A percentile compares a stretch with the other conserved stretches of the same genome.
Conservation (phyloP, 2,329 filamentous ascomycete species). For the Fusarium verticillioides region DNA sequence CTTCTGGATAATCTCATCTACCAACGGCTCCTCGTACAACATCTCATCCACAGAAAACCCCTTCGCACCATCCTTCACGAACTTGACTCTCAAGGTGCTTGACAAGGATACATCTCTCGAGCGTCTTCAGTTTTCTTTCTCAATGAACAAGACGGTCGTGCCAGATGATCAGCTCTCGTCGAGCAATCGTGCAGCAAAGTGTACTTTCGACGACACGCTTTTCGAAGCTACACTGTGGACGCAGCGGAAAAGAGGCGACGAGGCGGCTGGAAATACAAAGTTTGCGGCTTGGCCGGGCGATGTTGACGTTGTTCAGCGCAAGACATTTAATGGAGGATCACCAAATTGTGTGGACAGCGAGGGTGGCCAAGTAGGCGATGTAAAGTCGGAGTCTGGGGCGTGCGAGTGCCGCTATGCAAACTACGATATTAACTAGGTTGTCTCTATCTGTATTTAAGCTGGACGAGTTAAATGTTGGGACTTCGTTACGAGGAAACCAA, state of each 20-base stretch:
- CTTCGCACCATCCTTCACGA: conserved; percentile 66
- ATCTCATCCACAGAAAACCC: conserved; percentile 67
- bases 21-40: conserved; percentile 55
- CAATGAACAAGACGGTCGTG: conserved; percentile 62
- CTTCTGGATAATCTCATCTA: conserved; percentile 67
- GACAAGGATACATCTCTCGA: conserved; percentile 61
- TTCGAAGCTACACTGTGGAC: conserved; percentile 71
- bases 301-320: conserved; percentile 64
- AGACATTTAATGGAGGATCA: conserved; percentile 52
- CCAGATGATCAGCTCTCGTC: conserved; percentile 57
- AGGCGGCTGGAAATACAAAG: conserved; percentile 21
- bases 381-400: conserved; percentile 50
- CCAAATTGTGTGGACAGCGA: conserved; percentile 63
- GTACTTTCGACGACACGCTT: conserved; percentile 67
- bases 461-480: neutral
- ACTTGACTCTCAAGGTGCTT: conserved; percentile 60
- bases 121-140: conserved; percentile 67
- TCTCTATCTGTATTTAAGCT: neutral
- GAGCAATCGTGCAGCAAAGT: conserved; percentile 60
- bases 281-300: conserved; percentile 67
- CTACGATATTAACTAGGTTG: conserved; percentile 35
- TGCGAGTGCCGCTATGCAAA: conserved; percentile 56
- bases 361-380: conserved; percentile 51
- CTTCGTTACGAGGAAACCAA: neutral
- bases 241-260: conserved; percentile 45